Evolutionary conservation across 2,329 filamentous ascomycete species (phyloP), one percentile per base, ranked within the genome.

Genomic region (Aspergillus tubingensis): DNA sequence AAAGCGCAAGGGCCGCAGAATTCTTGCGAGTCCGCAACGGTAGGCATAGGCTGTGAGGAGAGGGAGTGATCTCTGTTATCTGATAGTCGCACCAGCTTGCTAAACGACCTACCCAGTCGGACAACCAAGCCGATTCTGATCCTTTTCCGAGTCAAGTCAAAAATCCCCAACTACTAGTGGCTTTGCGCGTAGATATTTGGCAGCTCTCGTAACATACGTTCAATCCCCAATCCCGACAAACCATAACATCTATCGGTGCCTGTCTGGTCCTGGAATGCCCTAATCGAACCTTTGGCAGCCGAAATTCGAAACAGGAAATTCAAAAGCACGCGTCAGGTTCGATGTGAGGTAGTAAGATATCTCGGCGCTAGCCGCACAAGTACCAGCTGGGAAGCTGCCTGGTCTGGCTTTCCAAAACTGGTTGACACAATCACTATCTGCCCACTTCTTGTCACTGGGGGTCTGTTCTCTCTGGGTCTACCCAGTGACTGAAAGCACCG

Each of bases 141-240:
- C n/a, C n/a, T n/a, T n/a, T n/a, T n/a, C n/a, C 70, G 64, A 73
- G 72, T 71, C 56, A 54, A 68, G 71, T 72, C 67, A 73, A 72
- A 69, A 73, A 57, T 61, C 72, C 71, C 41, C 69, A 68, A 68
- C 48, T 36, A 36, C 11, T 54, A 54, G 39, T 47, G 19, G 38
- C 23, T 49, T 27, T 17, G 38, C 17, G n/a, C n/a, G 19, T 23
- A 44, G 39, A 25, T 23, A 10, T 10, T 49, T 38, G 51, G 48
- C 27, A 30, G 38, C 17, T 23, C 44, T 32, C 39, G 17, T 15
- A 47, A 38, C 10, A 36, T 27, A 21, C 44, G 39, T 32, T 47
- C 50, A 52, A 44, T 13, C n/a, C 27, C 4, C 17, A 17, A 44
- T 50, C 25, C 41, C 8, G 47, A 43, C 53, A 13, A 30, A 44